Percentiles rank a stretch among this genome's conserved stretches.
Evolutionary conservation across 176 grass and related monocot species (phyloP).

Genomic region (Ananas comosus): DNA sequence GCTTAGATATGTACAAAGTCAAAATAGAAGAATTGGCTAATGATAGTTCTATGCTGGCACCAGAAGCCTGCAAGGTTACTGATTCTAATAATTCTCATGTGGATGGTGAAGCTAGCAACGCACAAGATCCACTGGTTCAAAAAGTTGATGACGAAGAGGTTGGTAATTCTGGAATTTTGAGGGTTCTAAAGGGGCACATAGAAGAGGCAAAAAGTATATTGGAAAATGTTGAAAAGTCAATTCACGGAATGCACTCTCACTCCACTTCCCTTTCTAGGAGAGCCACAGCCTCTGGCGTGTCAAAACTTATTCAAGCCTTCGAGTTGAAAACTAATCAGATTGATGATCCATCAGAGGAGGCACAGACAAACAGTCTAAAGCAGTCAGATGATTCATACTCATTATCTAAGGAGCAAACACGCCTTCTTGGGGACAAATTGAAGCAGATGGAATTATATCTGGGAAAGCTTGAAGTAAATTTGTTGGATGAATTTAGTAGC

Average conservation of each 20-base stretch:
- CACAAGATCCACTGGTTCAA: constrained; percentile 12
- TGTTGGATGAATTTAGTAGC: constrained; percentile 28
- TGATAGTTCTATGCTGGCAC: constrained; percentile 15
- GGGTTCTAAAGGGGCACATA: constrained; percentile 46
- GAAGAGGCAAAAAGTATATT: constrained; percentile 54
- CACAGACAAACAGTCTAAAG: constrained; percentile 2
- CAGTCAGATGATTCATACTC: constrained; percentile 38
- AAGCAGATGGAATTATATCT: constrained; percentile 46
- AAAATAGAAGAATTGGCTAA: constrained; percentile 47
- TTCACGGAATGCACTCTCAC: constrained; percentile 51
- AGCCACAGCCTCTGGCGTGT: constrained; percentile 38
- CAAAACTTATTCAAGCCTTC: constrained; percentile 85
- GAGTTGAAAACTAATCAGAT: constrained; percentile 52
- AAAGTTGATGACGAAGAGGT: constrained; percentile 15
- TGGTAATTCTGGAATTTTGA: constrained; percentile 35
- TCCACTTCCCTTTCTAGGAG: constrained; percentile 32
- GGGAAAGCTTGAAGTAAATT: constrained; percentile 44
- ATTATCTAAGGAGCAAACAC: constrained; percentile 42
- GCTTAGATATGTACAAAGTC: constrained; percentile 48
- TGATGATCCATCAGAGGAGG: constrained; percentile 47
- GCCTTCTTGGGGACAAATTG: constrained; percentile 40
- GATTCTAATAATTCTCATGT: constrained; percentile 18
- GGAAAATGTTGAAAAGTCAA: constrained; percentile 54
- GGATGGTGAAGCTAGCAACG: constrained; percentile 5
- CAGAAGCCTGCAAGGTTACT: constrained; percentile 7